Percentiles rank a stretch among this genome's conserved stretches.
phyloP scores from a whole-genome alignment of 805 yeast genomes.

The Ogataea henricii region DNA sequence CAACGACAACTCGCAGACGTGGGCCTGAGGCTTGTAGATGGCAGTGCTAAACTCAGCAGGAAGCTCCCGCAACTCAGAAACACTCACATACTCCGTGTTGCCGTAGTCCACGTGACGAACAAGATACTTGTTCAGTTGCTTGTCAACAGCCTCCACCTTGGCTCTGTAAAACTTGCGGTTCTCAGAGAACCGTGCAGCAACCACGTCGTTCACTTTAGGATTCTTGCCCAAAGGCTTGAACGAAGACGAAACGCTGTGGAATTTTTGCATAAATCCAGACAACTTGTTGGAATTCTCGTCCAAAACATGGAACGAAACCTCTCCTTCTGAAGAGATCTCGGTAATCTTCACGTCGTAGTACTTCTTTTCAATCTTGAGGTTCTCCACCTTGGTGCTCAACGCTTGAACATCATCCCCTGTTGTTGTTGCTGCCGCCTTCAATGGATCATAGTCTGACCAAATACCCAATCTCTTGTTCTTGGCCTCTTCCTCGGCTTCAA shows the following conservation, averaged over 20 bases:
- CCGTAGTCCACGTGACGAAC: constrained; percentile 69
- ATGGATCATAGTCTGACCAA: constrained; percentile 63
- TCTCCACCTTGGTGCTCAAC: constrained; percentile 20
- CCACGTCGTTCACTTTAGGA: constrained; percentile 56
- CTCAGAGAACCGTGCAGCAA: constrained; percentile 54
- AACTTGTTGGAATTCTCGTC: constrained; percentile 43
- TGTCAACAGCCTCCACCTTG: constrained; percentile 48
- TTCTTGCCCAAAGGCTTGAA: constrained; percentile 39
- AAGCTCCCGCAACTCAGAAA: constrained; percentile 49
- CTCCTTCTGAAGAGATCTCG: constrained; percentile 46
- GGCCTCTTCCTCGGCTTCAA: constrained; percentile 66
- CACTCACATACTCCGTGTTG: constrained; percentile 46
- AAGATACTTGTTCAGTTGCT: constrained; percentile 42
- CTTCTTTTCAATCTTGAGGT: constrained; percentile 34
- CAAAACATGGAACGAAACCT: constrained; percentile 47
- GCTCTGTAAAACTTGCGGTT: constrained; percentile 63
- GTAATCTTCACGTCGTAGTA: constrained; percentile 56
- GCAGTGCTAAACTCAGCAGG: constrained; percentile 49
- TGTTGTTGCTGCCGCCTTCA: constrained; percentile 6
- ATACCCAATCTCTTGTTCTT: constrained; percentile 55
- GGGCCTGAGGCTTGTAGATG: constrained; percentile 54
- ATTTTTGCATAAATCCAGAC: constrained; percentile 45
- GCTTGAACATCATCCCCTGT: no score
- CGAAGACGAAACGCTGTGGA: constrained; percentile 42
- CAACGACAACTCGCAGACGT: constrained; percentile 52